Conservation (phyloP, 1,139 yeast species). For the Pichia sp. region DNA sequence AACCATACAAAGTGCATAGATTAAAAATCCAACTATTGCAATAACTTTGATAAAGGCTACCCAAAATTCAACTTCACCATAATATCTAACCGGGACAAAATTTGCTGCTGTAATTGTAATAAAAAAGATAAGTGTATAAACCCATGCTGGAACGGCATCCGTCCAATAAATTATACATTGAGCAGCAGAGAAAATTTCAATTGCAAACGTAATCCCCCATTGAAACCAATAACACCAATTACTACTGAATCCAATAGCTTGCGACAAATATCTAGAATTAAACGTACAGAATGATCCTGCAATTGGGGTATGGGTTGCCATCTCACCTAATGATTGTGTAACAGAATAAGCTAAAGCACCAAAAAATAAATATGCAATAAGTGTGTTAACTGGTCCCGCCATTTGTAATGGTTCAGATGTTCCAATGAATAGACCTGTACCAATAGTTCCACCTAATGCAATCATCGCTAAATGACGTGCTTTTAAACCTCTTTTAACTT, state of each 20-base stretch:
- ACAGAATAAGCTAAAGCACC: conserved; percentile 58
- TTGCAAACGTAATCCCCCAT: conserved; percentile 80
- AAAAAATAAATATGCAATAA: conserved; percentile 59
- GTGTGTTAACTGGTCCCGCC: conserved; percentile 63
- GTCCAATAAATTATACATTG: conserved; percentile 75
- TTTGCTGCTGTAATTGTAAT: conserved; percentile 44
- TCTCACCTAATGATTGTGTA: conserved; percentile 68
- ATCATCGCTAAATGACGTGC: conserved; percentile 61
- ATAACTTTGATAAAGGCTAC: conserved; percentile 54
- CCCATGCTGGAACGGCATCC: conserved; percentile 59
- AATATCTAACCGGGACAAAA: conserved; percentile 54
- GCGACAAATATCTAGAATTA: conserved; percentile 55
- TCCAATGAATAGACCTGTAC: conserved; percentile 62
- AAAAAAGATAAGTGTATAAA: conserved; percentile 70
- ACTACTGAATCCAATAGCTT: conserved; percentile 69
- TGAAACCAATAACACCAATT: conserved; percentile 85
- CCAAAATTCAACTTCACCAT: conserved; percentile 67
- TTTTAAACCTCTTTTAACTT: conserved; percentile 38
- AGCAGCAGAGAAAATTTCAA: conserved; percentile 74
- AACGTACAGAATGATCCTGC: conserved; percentile 59
- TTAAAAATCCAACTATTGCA: conserved; percentile 47
- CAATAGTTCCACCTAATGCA: conserved; percentile 66
- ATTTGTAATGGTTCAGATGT: conserved; percentile 41
- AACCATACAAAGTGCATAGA: conserved; percentile 38
- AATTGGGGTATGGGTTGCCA: conserved; percentile 71